Evolutionary conservation across 805 yeast genomes (phyloP).

Genomic region (Millerozyma miso): DNA sequence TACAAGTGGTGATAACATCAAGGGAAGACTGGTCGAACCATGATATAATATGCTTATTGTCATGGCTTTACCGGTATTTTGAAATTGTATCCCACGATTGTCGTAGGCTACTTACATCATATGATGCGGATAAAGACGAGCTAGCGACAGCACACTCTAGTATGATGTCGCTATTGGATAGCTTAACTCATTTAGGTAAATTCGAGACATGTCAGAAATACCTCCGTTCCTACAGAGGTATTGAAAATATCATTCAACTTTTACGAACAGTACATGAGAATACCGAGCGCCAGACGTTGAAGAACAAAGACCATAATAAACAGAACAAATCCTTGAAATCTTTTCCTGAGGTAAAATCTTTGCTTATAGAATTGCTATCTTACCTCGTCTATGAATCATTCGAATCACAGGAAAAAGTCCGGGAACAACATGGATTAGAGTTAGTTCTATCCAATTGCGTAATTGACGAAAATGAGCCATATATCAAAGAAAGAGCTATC

Average conservation of each 20-base stretch:
- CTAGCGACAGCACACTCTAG: conserved; percentile 10
- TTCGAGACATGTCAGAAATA: conserved; percentile 38
- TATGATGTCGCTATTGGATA: conserved; percentile 31
- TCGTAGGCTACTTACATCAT: conserved; percentile 11
- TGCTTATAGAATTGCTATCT: conserved; percentile 64
- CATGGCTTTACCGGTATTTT: conserved; percentile 38
- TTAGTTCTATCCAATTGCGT: conserved; percentile 75
- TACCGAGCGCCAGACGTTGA: conserved; percentile 31
- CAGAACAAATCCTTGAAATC: conserved; percentile 8
- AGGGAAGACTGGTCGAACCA: conserved; percentile 39
- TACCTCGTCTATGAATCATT: conserved; percentile 48
- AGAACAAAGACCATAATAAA: conserved; percentile 9
- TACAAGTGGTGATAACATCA: conserved; percentile 35
- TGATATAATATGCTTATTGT: conserved; percentile 32
- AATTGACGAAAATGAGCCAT: conserved; percentile 86
- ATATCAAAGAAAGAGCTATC: conserved; percentile 77
- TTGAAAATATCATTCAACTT: conserved; percentile 31
- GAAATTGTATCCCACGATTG: conserved; percentile 13
- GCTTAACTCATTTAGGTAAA: conserved; percentile 38
- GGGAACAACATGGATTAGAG: conserved; percentile 66
- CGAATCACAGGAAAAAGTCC: conserved; percentile 60
- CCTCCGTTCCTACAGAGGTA: conserved; percentile 35
- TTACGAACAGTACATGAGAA: conserved; percentile 40
- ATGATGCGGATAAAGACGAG: conserved; percentile 8
- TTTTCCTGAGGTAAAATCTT: conserved; percentile 64